Evolutionary conservation across 2,329 filamentous ascomycete genomes (phyloP).

Genomic region (Lecanosticta acicola): DNA sequence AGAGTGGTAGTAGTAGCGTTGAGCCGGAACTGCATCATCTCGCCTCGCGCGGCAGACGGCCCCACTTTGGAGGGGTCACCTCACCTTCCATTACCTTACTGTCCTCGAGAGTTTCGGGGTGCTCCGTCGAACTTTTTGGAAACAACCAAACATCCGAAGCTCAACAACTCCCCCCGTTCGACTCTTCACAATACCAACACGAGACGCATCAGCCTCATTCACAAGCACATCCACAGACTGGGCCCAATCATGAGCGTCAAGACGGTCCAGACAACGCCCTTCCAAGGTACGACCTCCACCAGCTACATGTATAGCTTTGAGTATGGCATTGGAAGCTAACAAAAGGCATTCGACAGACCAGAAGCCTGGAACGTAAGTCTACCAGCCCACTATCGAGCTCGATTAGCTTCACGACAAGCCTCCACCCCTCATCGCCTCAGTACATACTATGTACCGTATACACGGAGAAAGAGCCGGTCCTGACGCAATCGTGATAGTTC

Average conservation of each 20-base stretch:
- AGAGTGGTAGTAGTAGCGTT: too few relatives aligned
- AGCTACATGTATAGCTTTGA: background rate
- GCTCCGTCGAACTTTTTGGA: background rate
- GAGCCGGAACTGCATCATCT: too few relatives aligned
- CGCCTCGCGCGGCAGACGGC: too few relatives aligned
- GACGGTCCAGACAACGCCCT: conserved; percentile 77
- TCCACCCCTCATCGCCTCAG: too few relatives aligned
- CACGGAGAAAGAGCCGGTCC: background rate
- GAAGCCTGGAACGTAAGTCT: conserved; percentile 95
- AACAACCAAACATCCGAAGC: conserved; percentile 1
- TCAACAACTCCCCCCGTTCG: conserved; percentile 1
- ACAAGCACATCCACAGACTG: conserved; percentile 7
- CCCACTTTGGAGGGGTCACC: too few relatives aligned
- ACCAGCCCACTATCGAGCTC: conserved; percentile 5
- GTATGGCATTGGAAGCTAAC: background rate
- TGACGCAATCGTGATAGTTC: conserved; percentile 54
- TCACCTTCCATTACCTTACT: too few relatives aligned
- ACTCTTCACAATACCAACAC: conserved; percentile 4
- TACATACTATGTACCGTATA: too few relatives aligned
- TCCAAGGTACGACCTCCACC: conserved; percentile 34
- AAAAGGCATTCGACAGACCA: conserved; percentile 59
- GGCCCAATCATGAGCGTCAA: conserved; percentile 60
- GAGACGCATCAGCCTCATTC: conserved; percentile 8
- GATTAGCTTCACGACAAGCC: background rate
- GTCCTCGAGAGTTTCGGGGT: too few relatives aligned